Evolutionary conservation across 371 early-diverging fungal genomes (phyloP).

Genomic region (Mucor racemosus): DNA sequence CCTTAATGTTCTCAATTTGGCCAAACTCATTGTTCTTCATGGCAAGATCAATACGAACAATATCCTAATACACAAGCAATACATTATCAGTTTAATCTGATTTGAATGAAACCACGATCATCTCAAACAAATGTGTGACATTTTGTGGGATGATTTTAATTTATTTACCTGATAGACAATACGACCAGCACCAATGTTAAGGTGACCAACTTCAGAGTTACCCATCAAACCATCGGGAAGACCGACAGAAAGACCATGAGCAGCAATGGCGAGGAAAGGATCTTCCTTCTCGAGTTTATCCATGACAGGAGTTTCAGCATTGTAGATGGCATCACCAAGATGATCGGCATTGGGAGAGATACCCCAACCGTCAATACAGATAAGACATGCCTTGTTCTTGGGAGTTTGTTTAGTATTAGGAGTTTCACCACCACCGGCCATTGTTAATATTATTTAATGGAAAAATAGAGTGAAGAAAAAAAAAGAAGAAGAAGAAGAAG

Average conservation of each 20-base stretch:
- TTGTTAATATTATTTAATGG: constrained; percentile 23
- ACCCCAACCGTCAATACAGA: constrained; percentile 97
- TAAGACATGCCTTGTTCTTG: constrained; percentile 73
- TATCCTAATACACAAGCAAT: constrained; percentile 68
- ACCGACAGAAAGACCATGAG: constrained; percentile 98
- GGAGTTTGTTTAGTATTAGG: constrained; percentile 50
- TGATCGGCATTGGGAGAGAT: constrained; percentile 71
- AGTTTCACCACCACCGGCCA: constrained; percentile 60
- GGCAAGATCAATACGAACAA: constrained; percentile 95
- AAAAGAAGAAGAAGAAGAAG: constrained; percentile 13
- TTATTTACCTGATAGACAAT: constrained; percentile 91
- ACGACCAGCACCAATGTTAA: constrained; percentile 99
- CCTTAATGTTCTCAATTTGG: constrained; percentile 74
- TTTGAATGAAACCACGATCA: constrained; percentile 12
- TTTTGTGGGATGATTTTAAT: not conserved
- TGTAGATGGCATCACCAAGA: constrained; percentile 92
- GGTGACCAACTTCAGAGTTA: constrained; percentile 99
- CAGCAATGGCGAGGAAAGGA: constrained; percentile 81
- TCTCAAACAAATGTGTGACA: not conserved
- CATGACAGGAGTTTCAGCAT: constrained; percentile 96
- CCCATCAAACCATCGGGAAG: constrained; percentile 99
- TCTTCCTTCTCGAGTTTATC: constrained; percentile 74
- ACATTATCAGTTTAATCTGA: not conserved
- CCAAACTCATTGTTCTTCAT: constrained; percentile 84
- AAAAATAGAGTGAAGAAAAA: constrained; percentile 8